Evolutionary conservation across 2,329 filamentous ascomycete species (phyloP).

Genomic region (Penicillium sp.): DNA sequence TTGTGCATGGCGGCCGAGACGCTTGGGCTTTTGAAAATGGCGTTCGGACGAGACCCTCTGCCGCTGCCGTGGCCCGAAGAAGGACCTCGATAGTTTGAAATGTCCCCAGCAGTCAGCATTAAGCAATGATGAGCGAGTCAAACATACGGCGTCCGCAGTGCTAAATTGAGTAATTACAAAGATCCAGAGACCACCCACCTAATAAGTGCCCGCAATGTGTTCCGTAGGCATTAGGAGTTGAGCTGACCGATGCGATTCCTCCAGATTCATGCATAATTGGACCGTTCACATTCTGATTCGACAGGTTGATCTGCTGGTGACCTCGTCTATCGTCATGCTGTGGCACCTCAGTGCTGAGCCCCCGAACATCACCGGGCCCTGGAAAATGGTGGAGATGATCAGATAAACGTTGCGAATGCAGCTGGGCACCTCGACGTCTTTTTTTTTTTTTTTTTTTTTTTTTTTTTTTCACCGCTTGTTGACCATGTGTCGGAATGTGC

Average conservation of each 20-base stretch:
- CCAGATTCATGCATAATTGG: slow-evolving; percentile 1
- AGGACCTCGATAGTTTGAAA: background rate
- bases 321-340: slow-evolving; percentile 7
- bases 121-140: no score
- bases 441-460: slow-evolving; percentile 15
- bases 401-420: slow-evolving; percentile 16
- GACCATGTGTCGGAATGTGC: background rate
- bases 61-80: no score
- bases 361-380: slow-evolving; percentile 1
- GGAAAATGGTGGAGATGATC: slow-evolving; percentile 8
- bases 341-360: slow-evolving; percentile 6
- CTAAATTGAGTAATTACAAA: no score
- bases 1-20: no score
- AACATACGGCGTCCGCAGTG: no score
- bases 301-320: background rate
- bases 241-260: background rate
- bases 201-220: no score
- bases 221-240: background rate
- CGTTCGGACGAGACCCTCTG: no score
- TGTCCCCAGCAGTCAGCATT: no score
- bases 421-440: slow-evolving; percentile 1
- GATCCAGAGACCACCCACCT: no score
- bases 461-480: slow-evolving; percentile 21
- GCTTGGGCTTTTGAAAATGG: no score
- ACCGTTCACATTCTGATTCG: background rate